Conservation (phyloP, 805 yeast genomes). For the Tetrapisispora pingtungensis region DNA sequence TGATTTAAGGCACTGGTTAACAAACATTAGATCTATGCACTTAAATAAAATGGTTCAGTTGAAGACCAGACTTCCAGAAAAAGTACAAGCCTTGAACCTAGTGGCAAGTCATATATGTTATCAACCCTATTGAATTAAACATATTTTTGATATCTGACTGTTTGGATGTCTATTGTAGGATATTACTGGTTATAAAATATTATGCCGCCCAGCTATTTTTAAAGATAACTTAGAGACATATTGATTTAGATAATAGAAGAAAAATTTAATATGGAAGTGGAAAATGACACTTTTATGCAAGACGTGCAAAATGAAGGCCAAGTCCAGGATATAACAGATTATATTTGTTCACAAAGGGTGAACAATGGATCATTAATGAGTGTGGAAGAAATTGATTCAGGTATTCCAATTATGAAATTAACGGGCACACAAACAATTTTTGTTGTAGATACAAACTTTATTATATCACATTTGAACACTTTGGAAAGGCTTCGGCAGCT, state of each 20-base stretch:
- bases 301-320: conserved; percentile 39
- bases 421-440: conserved; percentile 31
- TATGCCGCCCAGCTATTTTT: too few species aligned
- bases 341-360: conserved; percentile 25
- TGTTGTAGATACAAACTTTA: conserved; percentile 77
- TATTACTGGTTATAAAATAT: too few species aligned
- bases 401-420: conserved; percentile 7
- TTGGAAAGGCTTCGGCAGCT: conserved; percentile 42
- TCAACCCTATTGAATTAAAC: too few species aligned
- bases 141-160: too few species aligned
- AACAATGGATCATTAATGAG: background rate
- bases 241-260: background rate
- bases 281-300: conserved; percentile 40
- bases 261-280: conserved; percentile 7
- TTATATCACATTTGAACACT: conserved; percentile 55
- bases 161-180: too few species aligned
- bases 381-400: conserved; percentile 7
- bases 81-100: too few species aligned
- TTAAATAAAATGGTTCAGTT: too few species aligned
- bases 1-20: too few species aligned
- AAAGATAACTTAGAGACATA: background rate
- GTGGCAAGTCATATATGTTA: too few species aligned
- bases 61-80: too few species aligned
- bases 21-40: too few species aligned
- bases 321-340: conserved; percentile 36